Base-by-base conservation (phyloP, 768 basidiomycete genomes). In the Guyanaporus albipodus region DNA sequence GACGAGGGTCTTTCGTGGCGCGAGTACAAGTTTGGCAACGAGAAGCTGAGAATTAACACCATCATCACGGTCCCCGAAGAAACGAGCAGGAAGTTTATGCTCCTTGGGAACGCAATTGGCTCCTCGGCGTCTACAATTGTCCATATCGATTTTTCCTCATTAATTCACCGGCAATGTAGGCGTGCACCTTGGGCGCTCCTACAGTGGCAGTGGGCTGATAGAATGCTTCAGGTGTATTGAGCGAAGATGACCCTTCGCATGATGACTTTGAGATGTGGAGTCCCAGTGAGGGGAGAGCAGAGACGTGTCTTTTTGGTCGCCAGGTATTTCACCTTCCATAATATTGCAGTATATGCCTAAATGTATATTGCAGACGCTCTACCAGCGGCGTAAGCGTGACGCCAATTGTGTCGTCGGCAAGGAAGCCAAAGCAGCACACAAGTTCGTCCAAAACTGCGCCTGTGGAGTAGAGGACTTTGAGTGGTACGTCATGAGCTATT, bases 231-330 rank as follows among this genome's bases (percentile, higher is more conserved):
- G 93, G 94, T 65, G 68, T 73, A 1, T 68, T 94, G 37, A 79
- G 76, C 49, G 41, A 77, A 5, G 77, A 91, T 1, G 70, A 96
- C 58, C 85, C 93, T 7, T 76, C 75, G 15, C 70, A 84, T 31
- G 94, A 97, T 60, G 96, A 99, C 69, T 98, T 98, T 61, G 94
- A 98, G 63, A 69, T 96, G 2, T 98, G 96, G 96, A 92, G 87
- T 61, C 96, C 95, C 0, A 90, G 88, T 48, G 87, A 94, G 60
- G 83, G 83, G 37, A 80, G 96, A n/a, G 70, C 77, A 27, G 93
- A 98, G 60, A 72, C 73, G 8, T 99, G 96, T 67, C 70, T 98
- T 22, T 99, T 98, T 54, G 96, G 96, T 18, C 79, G 87, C 48
- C 88, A 91, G 78, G 91, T 90, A 42, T 32, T 69, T 49, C 6